Evolutionary conservation across 768 basidiomycete species (phyloP), one percentile per base, ranked within the genome.

Genomic region (Gautieria morchelliformis): DNA sequence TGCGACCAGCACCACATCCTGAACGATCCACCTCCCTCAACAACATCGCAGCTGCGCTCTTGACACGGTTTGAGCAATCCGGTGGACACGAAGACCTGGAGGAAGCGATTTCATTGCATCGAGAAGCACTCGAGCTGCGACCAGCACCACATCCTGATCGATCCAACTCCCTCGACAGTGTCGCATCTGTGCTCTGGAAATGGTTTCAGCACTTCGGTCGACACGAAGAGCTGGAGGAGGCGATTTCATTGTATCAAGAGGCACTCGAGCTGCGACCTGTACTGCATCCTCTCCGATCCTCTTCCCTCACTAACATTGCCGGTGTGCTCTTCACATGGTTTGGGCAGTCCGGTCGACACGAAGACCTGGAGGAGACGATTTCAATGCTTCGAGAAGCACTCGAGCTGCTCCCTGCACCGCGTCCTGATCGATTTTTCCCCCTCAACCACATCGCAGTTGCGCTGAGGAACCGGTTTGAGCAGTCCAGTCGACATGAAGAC

Each of bases 101-200:
- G 55, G 42, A 11, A 44, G 27, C 27, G 27, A 27, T 27, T 27
- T 27, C 27, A 27, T 27, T 27, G 5, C 27, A 27, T 27, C 27
- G 27, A 27, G 27, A 27, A 27, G 27, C 27, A 27, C 27, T 27
- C 5, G 65, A 33, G 65, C 62, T 19, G 50, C 12, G 46, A 22
- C 27, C 27, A 3, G 27, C 27, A 27, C 27, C 27, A 5, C 27
- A 27, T 27, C 27, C 27, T 27, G 27, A 27, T 27, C 27, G 27
- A 27, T 5, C 27, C 27, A 27, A 3, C 3, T 27, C 27, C 27
- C 27, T 27, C 27, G 5, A 27, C 27, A 5, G 5, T 5, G 3
- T 3, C 27, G 27, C 27, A 27, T 2, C n/a, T n/a, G 27, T 5
- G 50, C 15, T n/a, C 27, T 27, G 5, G n/a, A n/a, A n/a, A 20